Evolutionary conservation across 225 moss, liverwort and hornwort genomes (phyloP).

Genomic region (Marchantia polymorpha): DNA sequence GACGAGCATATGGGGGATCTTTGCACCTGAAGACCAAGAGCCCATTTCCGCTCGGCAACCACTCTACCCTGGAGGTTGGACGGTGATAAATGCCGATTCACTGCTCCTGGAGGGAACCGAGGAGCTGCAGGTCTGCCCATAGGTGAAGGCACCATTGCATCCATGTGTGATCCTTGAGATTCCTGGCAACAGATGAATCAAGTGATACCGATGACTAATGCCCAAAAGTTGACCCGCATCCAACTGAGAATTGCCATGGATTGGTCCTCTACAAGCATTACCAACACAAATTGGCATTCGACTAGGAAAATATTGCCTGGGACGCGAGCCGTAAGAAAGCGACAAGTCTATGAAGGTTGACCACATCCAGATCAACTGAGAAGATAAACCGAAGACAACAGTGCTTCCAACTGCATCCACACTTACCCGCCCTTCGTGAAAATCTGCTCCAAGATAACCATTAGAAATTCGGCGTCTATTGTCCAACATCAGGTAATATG

Average conservation of each 20-base stretch:
- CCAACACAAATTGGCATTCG: not conserved
- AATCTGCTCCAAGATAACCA: slow-evolving; percentile 49
- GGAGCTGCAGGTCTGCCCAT: slow-evolving; percentile 33
- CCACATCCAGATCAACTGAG: not conserved
- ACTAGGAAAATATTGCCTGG: not conserved
- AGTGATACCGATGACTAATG: not conserved
- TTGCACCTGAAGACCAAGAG: slow-evolving; percentile 54
- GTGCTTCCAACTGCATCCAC: not conserved
- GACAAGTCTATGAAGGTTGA: not conserved
- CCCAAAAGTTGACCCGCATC: not conserved
- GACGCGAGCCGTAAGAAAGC: not conserved
- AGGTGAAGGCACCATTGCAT: slow-evolving; percentile 23
- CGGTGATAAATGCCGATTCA: slow-evolving; percentile 44
- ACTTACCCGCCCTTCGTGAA: slow-evolving; percentile 49
- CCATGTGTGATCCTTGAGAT: slow-evolving; percentile 33
- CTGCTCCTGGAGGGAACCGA: slow-evolving; percentile 25
- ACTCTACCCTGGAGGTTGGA: slow-evolving; percentile 44
- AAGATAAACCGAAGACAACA: not conserved
- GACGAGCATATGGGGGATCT: not conserved
- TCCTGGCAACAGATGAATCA: slow-evolving; percentile 21
- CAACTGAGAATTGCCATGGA: not conserved
- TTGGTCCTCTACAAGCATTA: not conserved
- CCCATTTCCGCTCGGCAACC: slow-evolving; percentile 52
- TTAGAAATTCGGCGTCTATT: slow-evolving; percentile 51
- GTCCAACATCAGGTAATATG: slow-evolving; percentile 52